A percentile compares a stretch with the other conserved stretches of the same genome.
Evolutionary conservation across 2,329 filamentous ascomycete genomes (phyloP).

Genomic region (Fusarium sororula): DNA sequence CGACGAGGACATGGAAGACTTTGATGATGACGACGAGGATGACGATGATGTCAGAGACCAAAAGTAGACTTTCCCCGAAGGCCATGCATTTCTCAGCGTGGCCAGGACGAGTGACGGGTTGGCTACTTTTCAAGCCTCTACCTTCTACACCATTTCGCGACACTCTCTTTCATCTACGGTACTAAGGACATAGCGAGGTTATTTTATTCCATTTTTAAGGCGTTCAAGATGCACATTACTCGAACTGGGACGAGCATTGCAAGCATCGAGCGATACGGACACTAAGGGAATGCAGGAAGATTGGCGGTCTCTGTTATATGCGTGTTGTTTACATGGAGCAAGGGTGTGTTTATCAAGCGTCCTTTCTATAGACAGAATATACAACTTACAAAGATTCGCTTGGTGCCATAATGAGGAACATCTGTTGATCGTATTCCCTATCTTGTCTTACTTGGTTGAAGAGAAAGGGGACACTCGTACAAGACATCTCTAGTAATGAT

Average conservation of each 20-base stretch:
- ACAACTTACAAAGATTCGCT: background rate
- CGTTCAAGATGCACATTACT: constrained; percentile 33
- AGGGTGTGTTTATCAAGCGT: constrained; percentile 24
- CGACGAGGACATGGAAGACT: constrained; percentile 69
- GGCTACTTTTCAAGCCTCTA: background rate
- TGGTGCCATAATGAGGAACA: background rate
- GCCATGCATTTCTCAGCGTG: background rate
- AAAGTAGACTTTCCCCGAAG: constrained; percentile 24
- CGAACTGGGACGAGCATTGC: constrained; percentile 14
- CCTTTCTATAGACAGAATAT: constrained; percentile 25
- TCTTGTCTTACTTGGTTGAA: background rate
- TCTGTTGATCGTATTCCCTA: background rate
- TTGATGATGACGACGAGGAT: constrained; percentile 66
- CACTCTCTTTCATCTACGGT: constrained; percentile 28
- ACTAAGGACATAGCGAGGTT: constrained; percentile 39
- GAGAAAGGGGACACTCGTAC: background rate
- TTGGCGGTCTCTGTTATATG: constrained; percentile 15
- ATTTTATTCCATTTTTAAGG: constrained; percentile 26
- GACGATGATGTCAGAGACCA: constrained; percentile 56
- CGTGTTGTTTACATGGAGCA: constrained; percentile 30
- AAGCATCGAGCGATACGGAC: constrained; percentile 3
- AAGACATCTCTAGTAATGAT: background rate
- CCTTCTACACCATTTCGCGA: background rate
- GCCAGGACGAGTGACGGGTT: background rate
- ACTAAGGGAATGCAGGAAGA: constrained; percentile 23